Evolutionary conservation across 768 basidiomycete genomes (phyloP).

Genomic region (Suillus sp.): DNA sequence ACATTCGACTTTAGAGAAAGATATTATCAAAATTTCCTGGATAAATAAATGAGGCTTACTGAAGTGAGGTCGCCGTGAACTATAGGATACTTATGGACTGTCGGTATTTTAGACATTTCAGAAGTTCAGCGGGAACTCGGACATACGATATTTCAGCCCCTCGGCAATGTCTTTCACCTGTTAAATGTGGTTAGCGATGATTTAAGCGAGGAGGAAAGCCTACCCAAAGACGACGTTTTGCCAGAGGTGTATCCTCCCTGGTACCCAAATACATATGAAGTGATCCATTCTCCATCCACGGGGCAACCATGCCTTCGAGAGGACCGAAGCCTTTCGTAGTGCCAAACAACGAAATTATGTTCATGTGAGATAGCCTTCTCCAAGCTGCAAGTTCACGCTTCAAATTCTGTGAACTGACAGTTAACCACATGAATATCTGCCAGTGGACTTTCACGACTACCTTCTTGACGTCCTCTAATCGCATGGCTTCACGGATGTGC

Average conservation of each 20-base stretch:
- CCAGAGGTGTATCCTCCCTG: neutral
- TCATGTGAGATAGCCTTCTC: neutral
- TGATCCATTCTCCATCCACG: slow-evolving; percentile 4
- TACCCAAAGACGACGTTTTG: neutral
- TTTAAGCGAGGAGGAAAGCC: neutral
- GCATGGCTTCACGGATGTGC: too few relatives aligned
- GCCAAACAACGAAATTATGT: neutral
- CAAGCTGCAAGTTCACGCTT: slow-evolving; percentile 1
- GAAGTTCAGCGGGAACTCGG: neutral
- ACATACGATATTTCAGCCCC: slow-evolving; percentile 15
- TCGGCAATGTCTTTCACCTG: slow-evolving; percentile 6
- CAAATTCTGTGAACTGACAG: neutral
- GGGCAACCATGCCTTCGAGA: neutral
- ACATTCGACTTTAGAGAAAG: slow-evolving; percentile 38
- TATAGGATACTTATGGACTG: slow-evolving; percentile 9
- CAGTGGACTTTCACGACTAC: neutral
- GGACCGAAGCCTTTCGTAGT: neutral
- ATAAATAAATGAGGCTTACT: neutral
- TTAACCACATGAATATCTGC: neutral
- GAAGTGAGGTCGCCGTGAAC: slow-evolving; percentile 13
- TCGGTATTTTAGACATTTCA: neutral
- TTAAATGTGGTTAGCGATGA: neutral
- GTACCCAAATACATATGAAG: neutral
- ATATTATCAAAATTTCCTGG: neutral
- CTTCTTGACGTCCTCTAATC: neutral